A percentile compares a stretch with the other conserved stretches of the same genome.
These are phyloP conservation scores for Aspergillus hortae DNA, from an alignment of 2,329 filamentous ascomycete genomes.

Conservation along the genomic window DNA sequence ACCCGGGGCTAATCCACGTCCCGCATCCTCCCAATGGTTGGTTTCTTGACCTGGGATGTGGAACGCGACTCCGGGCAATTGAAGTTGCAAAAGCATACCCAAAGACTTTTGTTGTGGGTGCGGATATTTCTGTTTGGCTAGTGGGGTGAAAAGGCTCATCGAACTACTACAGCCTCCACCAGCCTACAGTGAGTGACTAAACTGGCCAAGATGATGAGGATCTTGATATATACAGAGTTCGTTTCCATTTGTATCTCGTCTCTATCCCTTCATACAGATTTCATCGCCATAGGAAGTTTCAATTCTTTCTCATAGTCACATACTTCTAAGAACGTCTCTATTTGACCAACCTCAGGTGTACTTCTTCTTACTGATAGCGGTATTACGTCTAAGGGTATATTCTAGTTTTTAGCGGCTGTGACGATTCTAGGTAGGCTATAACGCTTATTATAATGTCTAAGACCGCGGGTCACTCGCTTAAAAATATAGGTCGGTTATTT, in stretches of 20 bases:
- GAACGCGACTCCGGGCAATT: not conserved
- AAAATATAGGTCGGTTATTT: slow-evolving; percentile 69
- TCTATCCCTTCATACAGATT: too few relatives aligned
- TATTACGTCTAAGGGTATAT: slow-evolving; percentile 62
- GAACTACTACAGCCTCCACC: too few relatives aligned
- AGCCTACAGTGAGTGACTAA: too few relatives aligned
- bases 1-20: not conserved
- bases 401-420: slow-evolving; percentile 70
- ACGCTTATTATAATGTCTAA: slow-evolving; percentile 71
- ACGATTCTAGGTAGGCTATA: slow-evolving; percentile 65
- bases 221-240: too few relatives aligned
- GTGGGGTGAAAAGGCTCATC: too few relatives aligned
- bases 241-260: too few relatives aligned
- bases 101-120: not conserved
- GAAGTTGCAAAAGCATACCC: not conserved
- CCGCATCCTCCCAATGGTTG: not conserved
- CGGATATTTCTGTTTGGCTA: not conserved
- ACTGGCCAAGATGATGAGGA: too few relatives aligned
- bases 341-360: slow-evolving; percentile 37
- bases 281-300: too few relatives aligned
- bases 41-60: not conserved
- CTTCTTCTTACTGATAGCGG: slow-evolving; percentile 49
- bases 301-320: too few relatives aligned
- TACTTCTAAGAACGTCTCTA: too few relatives aligned
- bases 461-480: slow-evolving; percentile 56